Conservation (phyloP, 2,329 filamentous ascomycete species). For the Phaeosphaeriaceae sp. region DNA sequence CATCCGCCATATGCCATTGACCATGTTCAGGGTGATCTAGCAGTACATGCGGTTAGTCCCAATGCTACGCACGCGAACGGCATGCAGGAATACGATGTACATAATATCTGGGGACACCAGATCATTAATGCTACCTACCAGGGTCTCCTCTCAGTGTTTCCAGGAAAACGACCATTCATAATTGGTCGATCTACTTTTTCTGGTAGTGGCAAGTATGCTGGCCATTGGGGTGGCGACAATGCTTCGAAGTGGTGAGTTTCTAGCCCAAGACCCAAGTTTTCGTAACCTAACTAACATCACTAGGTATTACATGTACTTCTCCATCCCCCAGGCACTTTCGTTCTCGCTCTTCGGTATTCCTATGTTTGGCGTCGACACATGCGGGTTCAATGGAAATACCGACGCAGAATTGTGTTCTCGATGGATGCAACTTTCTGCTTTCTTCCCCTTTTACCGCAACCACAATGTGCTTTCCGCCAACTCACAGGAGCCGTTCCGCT, state of each 20-base stretch:
- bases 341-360: constrained; percentile 78
- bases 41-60: constrained; percentile 73
- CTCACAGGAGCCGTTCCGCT: constrained; percentile 74
- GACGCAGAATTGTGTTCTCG: constrained; percentile 74
- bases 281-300: too few relatives aligned
- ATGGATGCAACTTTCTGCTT: constrained; percentile 75
- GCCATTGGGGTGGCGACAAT: constrained; percentile 82
- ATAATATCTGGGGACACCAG: constrained; percentile 73
- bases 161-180: constrained; percentile 78
- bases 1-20: constrained; percentile 79
- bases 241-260: constrained; percentile 68
- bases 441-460: constrained; percentile 81
- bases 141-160: constrained; percentile 68
- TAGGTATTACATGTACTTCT: constrained; percentile 54
- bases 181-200: constrained; percentile 83
- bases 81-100: constrained; percentile 78
- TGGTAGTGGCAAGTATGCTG: constrained; percentile 75
- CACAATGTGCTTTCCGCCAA: constrained; percentile 70
- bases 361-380: constrained; percentile 70
- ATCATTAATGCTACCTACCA: constrained; percentile 79
- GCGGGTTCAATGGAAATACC: constrained; percentile 72
- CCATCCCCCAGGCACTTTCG: constrained; percentile 77
- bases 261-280: constrained; percentile 54
- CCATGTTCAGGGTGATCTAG: constrained; percentile 74
- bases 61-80: constrained; percentile 80